Evolutionary conservation across 1,139 yeast genomes (phyloP), one percentile per base, ranked within the genome.

Genomic region (Yamadazyma kanchanaburiensis): DNA sequence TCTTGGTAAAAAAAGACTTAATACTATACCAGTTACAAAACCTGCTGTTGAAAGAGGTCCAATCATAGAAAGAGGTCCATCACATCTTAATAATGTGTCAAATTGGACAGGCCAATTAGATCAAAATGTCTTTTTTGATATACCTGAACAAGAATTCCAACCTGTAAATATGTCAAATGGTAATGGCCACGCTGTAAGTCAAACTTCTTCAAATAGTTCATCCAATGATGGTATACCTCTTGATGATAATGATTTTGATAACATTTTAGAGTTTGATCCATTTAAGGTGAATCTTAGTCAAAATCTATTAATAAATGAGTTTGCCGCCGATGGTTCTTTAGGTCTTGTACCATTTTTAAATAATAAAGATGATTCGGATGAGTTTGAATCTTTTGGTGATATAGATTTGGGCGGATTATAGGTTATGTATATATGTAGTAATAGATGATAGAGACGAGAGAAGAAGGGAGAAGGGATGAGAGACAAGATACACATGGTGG

Each of bases 261-360:
- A 45, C 15, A 44, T 64, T 3, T 48, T 67, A 14, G 55, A 56
- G 30, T 65, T 65, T 41, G 73, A 67, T 39, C 73, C 72, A 4
- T 66, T 59, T 40, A 60, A 64, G 27, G 57, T 58, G 24, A 56
- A 57, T 35, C 40, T 60, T 22, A 53, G 52, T 31, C 58, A 64
- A 44, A 51, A 71, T 46, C 40, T 54, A 43, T 50, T 67, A 50
- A 52, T 66, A 42, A 64, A 64, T 39, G 82, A 76, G 39, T 78
- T 77, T 53, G 82, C 78, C 9, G 82, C 82, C 10, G 86, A 78
- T 55, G 84, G 84, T 1, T 78, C 85, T 0, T 53, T 78, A 26
- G 86, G 84, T 0, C 55, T 78, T 35, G 81, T 77, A 3, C 78
- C 78, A 12, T 70, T 76, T 42, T 53, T 77, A 34, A 10, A 18